Evolutionary conservation across 2,329 filamentous ascomycete genomes (phyloP), one percentile per base, ranked within the genome.

Genomic region (Talaromyces pinophilus): DNA sequence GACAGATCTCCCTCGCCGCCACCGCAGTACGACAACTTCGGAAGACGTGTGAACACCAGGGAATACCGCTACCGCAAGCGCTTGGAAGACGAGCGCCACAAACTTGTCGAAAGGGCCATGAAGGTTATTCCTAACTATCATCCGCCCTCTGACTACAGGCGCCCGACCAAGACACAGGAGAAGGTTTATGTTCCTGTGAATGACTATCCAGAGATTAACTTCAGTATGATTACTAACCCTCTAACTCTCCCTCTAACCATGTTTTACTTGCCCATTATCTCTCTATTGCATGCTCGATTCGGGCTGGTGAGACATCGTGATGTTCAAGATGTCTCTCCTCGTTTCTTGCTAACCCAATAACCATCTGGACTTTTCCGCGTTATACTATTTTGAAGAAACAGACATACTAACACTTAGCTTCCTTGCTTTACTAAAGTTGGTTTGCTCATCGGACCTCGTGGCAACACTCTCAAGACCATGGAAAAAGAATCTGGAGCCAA

Each of bases 161-260:
- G 95, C 76, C 95, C 95, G 69, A 98, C 94, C 80, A 99, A 99
- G 91, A 99, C 95, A 79, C 95, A 99, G 83, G 95, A 99, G 87
- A 99, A 99, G 87, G 96, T 99, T 91, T 99, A 99, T 81, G 95
- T 99, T 81, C 95, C 95, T 80, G 95, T 99, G 85, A 99, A 99
- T 88, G 95, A 99, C 83, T 99, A 99, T 82, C 95, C 95, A 86
- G 95, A 99, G 83, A 98, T 99, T 90, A 99, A 99, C 90, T 99
- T 99, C 92, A 99, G 95, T 99, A 97, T 94, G 94, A 94, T 95
- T 93, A 90, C 93, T 97, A 97, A 97, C 92, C 93, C 92, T 93
- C 88, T 89, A 90, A 91, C 88, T 62, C 59, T 86, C 87, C 62
- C 57, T 60, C 88, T 91, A 90, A 91, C 81, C 77, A 79, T 82